Percentiles rank a stretch among this genome's conserved stretches.
Conservation (phyloP, 2,329 filamentous ascomycete species). For the Colletotrichum salicis region DNA sequence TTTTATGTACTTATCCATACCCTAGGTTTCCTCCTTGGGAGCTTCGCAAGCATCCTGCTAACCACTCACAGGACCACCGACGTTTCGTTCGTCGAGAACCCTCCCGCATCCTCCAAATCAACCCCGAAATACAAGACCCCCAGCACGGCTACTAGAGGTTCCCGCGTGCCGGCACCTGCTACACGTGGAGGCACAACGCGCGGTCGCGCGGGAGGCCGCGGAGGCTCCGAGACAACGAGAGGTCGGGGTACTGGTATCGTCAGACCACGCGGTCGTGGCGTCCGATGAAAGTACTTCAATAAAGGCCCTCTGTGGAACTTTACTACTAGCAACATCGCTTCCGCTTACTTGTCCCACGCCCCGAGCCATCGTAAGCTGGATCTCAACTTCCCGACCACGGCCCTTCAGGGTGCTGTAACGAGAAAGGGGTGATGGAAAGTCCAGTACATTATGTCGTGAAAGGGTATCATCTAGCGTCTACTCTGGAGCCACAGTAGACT, state of each 20-base stretch:
- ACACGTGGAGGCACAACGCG: constrained; percentile 51
- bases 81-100: constrained; percentile 90
- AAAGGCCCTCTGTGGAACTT: neutral
- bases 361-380: neutral
- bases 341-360: neutral
- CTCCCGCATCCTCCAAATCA: constrained; percentile 65
- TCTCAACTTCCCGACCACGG: neutral
- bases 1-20: constrained; percentile 71
- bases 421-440: constrained; percentile 2
- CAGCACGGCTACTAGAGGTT: constrained; percentile 44
- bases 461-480: constrained; percentile 32
- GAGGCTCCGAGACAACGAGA: constrained; percentile 45
- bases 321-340: too few species aligned
- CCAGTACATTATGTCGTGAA: constrained; percentile 19
- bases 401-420: neutral
- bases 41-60: constrained; percentile 34
- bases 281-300: constrained; percentile 45
- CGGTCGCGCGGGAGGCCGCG: constrained; percentile 42
- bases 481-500: constrained; percentile 10
- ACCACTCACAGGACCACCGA: constrained; percentile 78
- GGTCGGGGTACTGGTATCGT: constrained; percentile 58
- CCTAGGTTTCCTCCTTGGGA: too few species aligned
- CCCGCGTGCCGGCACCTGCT: constrained; percentile 58
- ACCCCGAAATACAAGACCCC: constrained; percentile 58
- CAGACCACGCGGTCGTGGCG: constrained; percentile 56